Evolutionary conservation across 768 basidiomycete species (phyloP).

Genomic region (Auricularia heimuer): DNA sequence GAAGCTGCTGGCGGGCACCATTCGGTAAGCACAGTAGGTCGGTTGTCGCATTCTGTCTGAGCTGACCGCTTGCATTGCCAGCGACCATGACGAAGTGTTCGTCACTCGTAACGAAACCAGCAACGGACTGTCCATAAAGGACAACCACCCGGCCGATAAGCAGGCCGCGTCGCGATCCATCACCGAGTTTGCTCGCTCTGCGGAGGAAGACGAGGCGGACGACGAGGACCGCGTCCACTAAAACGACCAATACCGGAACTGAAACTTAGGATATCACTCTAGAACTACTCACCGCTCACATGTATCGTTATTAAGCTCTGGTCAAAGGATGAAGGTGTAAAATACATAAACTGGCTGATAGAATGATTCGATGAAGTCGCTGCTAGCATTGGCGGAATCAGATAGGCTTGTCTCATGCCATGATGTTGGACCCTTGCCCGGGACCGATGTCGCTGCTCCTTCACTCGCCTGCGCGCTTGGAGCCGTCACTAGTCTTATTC

Average conservation of each 20-base stretch:
- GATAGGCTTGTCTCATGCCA: no score
- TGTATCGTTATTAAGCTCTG: neutral
- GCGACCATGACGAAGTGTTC: slow-evolving; percentile 59
- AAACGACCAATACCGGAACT: no score
- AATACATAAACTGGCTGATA: neutral
- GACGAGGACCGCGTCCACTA: neutral
- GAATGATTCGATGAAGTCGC: no score
- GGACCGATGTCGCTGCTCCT: no score
- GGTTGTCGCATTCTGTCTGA: slow-evolving; percentile 7
- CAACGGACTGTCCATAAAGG: slow-evolving; percentile 41
- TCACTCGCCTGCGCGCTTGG: no score
- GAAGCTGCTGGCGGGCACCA: slow-evolving; percentile 68
- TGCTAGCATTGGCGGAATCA: no score
- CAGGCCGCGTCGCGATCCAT: neutral
- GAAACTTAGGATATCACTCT: neutral
- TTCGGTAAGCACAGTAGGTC: slow-evolving; percentile 37
- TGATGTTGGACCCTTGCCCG: no score
- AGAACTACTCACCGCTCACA: neutral
- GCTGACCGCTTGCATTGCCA: slow-evolving; percentile 12
- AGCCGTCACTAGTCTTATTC: no score
- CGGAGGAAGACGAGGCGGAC: neutral
- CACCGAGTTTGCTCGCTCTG: neutral
- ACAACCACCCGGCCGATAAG: slow-evolving; percentile 49
- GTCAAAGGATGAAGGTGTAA: neutral
- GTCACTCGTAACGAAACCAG: slow-evolving; percentile 39